These are phyloP conservation scores for Spathaspora boniae DNA, from an alignment of 805 yeast species.

Conservation along the genomic window DNA sequence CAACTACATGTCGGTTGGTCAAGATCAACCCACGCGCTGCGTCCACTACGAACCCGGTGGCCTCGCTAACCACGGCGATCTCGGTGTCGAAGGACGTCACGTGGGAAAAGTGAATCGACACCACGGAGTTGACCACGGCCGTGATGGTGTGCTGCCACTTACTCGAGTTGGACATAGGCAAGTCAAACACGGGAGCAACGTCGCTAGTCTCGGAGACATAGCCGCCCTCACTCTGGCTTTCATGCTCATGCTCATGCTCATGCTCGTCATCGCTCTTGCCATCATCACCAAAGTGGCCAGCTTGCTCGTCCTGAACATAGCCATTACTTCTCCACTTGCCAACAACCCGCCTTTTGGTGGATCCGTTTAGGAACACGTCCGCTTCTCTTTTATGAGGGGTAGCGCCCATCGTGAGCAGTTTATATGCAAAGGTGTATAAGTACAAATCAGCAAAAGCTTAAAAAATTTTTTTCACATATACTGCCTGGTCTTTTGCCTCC, in stretches of 20 bases:
- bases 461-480: not conserved
- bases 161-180: conserved; percentile 7
- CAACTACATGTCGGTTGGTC: conserved; percentile 93
- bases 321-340: no score
- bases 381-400: conserved; percentile 8
- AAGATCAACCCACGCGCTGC: conserved; percentile 75
- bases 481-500: no score
- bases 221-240: conserved; percentile 8
- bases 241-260: conserved; percentile 6
- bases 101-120: conserved; percentile 84
- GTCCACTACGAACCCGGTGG: conserved; percentile 95
- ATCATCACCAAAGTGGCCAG: no score
- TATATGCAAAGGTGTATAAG: not conserved
- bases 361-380: conserved; percentile 5
- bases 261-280: no score
- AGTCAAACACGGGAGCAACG: conserved; percentile 14
- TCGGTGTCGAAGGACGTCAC: conserved; percentile 88
- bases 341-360: conserved; percentile 1
- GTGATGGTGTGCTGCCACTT: conserved; percentile 80
- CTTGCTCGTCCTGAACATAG: no score
- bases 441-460: not conserved
- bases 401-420: conserved; percentile 2
- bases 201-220: conserved; percentile 13
- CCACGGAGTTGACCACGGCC: conserved; percentile 79
- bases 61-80: conserved; percentile 74